These are phyloP conservation scores for Mycena crocata DNA, from an alignment of 768 basidiomycete species.

Conservation along the genomic window DNA sequence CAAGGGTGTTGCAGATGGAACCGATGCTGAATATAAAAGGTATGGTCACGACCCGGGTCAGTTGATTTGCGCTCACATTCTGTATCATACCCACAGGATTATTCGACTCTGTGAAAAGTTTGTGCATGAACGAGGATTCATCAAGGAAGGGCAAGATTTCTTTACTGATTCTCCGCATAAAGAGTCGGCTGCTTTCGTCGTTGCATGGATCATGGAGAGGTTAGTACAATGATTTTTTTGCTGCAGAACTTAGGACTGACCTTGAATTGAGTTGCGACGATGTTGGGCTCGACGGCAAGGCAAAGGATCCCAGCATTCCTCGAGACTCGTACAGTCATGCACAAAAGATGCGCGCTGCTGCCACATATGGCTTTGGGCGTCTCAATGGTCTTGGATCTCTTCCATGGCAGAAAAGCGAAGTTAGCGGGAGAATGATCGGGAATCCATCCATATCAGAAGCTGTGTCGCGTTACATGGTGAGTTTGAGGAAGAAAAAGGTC, in stretches of 20 bases:
- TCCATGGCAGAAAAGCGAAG: slow-evolving; percentile 45
- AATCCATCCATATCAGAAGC: slow-evolving; percentile 43
- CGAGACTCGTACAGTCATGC: slow-evolving; percentile 45
- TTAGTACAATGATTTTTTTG: slow-evolving; percentile 1
- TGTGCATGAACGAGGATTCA: slow-evolving; percentile 28
- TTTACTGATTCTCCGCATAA: slow-evolving; percentile 31
- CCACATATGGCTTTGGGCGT: slow-evolving; percentile 45
- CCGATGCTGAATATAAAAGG: slow-evolving; percentile 44
- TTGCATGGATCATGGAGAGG: slow-evolving; percentile 44
- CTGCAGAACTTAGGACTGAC: neutral
- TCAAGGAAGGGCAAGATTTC: slow-evolving; percentile 31
- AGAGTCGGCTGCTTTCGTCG: slow-evolving; percentile 38
- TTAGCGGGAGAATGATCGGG: slow-evolving; percentile 38
- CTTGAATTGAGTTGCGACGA: slow-evolving; percentile 40
- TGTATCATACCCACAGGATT: slow-evolving; percentile 25
- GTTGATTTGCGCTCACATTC: too few species aligned
- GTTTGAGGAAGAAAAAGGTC: slow-evolving; percentile 40
- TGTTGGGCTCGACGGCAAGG: slow-evolving; percentile 37
- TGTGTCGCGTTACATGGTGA: slow-evolving; percentile 44
- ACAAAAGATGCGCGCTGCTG: slow-evolving; percentile 49
- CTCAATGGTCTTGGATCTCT: slow-evolving; percentile 35
- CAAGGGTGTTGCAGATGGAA: slow-evolving; percentile 46
- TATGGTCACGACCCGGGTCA: slow-evolving; percentile 18
- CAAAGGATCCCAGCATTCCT: slow-evolving; percentile 24
- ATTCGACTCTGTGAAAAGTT: slow-evolving; percentile 36